Evolutionary conservation across 1,284 basidiomycete genomes (phyloP).

Genomic region (Ustilago trichophora): DNA sequence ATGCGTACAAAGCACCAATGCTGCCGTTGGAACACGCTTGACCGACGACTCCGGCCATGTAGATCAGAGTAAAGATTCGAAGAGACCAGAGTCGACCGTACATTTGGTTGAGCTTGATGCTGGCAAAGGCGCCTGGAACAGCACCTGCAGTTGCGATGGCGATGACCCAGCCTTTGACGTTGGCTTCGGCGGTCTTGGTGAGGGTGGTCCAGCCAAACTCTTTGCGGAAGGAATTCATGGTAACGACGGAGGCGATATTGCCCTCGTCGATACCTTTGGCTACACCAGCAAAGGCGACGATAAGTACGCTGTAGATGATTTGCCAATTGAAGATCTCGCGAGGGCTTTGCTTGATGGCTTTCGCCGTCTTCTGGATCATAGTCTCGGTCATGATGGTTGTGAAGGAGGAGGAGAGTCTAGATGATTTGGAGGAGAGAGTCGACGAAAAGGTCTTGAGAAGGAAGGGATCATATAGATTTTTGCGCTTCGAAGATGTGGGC

Average conservation of each 20-base stretch:
- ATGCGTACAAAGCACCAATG: conserved; percentile 2
- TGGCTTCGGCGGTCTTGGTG: conserved; percentile 1
- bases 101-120: conserved; percentile 9
- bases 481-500: no score
- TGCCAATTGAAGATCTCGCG: conserved; percentile 12
- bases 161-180: conserved; percentile 9
- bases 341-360: conserved; percentile 7
- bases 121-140: conserved; percentile 4
- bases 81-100: conserved; percentile 7
- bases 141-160: conserved; percentile 4
- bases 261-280: conserved; percentile 11
- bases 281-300: conserved; percentile 3
- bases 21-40: conserved; percentile 2
- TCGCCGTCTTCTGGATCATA: conserved; percentile 5
- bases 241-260: conserved; percentile 4
- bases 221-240: conserved; percentile 6
- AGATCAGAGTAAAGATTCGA: conserved; percentile 6
- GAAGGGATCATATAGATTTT: no score
- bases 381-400: neutral
- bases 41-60: conserved; percentile 8
- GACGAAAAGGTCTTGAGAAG: no score
- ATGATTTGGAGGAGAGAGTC: no score
- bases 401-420: neutral
- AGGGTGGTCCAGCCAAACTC: conserved; percentile 5
- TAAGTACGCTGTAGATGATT: conserved; percentile 4